Evolutionary conservation across 2,329 filamentous ascomycete genomes (phyloP).

Genomic region (Nothomitra cinnamomea): DNA sequence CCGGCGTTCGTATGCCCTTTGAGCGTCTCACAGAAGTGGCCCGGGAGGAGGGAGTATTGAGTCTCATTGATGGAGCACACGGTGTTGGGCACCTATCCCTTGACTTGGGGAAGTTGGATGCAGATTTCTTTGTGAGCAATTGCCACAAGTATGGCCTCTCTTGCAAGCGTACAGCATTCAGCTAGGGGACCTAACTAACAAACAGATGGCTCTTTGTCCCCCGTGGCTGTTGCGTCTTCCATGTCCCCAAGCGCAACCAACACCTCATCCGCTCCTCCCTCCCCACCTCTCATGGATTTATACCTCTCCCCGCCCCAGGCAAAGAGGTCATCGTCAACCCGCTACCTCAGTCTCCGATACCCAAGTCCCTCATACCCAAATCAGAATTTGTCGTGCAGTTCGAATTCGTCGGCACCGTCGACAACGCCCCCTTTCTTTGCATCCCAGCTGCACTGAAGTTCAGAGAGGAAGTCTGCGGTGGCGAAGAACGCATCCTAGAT

Average conservation of each 20-base stretch:
- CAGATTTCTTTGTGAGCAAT: constrained; percentile 79
- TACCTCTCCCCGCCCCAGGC: constrained; percentile 24
- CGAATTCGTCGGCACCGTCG: constrained; percentile 59
- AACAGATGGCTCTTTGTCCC: constrained; percentile 61
- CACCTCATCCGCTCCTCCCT: constrained; percentile 53
- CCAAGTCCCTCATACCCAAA: no score
- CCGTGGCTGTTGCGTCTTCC: constrained; percentile 63
- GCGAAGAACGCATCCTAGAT: constrained; percentile 49
- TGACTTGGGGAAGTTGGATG: constrained; percentile 46
- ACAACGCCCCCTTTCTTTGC: constrained; percentile 55
- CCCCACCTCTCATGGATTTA: constrained; percentile 67
- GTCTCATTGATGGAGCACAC: constrained; percentile 72
- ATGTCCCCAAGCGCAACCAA: constrained; percentile 65
- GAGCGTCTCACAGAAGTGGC: constrained; percentile 48
- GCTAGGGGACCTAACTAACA: not conserved
- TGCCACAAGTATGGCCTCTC: constrained; percentile 46
- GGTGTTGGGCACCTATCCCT: constrained; percentile 63
- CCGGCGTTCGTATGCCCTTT: constrained; percentile 67
- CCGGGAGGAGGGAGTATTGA: constrained; percentile 48
- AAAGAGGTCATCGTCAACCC: not conserved
- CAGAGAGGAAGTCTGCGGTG: constrained; percentile 50
- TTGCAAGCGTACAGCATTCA: not conserved
- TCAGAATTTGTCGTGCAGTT: constrained; percentile 52
- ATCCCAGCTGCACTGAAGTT: constrained; percentile 56
- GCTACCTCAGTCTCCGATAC: constrained; percentile 4